Conservation (phyloP, 257 asterid species). For the Ilex aquifolium region DNA sequence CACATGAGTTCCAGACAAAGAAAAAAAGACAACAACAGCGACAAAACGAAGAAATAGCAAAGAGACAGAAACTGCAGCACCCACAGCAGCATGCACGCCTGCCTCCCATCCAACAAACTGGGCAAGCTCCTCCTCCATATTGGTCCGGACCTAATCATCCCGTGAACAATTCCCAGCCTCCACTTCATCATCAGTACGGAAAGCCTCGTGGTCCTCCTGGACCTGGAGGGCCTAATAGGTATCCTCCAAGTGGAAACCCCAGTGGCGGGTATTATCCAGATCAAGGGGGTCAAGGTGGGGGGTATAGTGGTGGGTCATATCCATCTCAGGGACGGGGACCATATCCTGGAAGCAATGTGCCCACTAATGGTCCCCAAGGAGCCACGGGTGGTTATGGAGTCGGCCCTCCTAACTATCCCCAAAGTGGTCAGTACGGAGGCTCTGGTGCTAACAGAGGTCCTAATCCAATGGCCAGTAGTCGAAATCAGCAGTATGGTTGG, state of each 20-base stretch:
- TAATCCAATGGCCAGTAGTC: conserved; percentile 47
- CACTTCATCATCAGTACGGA: conserved; percentile 66
- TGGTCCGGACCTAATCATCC: conserved; percentile 60
- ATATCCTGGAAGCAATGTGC: conserved; percentile 47
- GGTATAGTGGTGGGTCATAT: conserved; percentile 45
- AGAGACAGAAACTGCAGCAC: conserved; percentile 69
- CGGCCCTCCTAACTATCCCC: conserved; percentile 59
- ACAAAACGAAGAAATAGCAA: conserved; percentile 80
- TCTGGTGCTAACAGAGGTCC: conserved; percentile 62
- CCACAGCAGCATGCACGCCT: conserved; percentile 78
- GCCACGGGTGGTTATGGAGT: conserved; percentile 54
- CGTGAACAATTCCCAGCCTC: conserved; percentile 51
- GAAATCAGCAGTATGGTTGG: conserved; percentile 90
- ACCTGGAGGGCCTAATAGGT: conserved; percentile 62
- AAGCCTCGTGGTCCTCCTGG: conserved; percentile 79
- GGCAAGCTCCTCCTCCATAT: conserved; percentile 60
- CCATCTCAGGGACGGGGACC: conserved; percentile 72
- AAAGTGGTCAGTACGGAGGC: conserved; percentile 62
- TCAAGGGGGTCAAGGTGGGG: conserved; percentile 67
- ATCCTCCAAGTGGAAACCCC: conserved; percentile 60
- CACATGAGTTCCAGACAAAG: conserved; percentile 98
- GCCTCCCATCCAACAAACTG: conserved; percentile 80
- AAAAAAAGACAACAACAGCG: conserved; percentile 88
- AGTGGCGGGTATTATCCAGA: conserved; percentile 69
- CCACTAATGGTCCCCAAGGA: conserved; percentile 61